Evolutionary conservation across 768 basidiomycete genomes (phyloP).

Genomic region (Tricholoma bakamatsutake): DNA sequence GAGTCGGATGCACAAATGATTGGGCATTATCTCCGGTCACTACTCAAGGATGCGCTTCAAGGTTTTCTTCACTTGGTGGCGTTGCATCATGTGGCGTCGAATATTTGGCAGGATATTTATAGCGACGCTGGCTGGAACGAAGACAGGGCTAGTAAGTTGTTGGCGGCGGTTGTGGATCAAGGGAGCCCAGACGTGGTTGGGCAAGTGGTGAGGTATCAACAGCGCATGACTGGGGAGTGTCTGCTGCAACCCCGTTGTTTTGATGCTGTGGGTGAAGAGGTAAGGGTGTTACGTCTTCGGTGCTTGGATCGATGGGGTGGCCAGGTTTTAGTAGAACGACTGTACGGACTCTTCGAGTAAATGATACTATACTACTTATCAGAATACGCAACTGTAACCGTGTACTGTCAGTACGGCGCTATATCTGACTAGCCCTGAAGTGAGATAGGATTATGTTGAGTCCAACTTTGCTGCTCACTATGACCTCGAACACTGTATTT

Average conservation of each 20-base stretch:
- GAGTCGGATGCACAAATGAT: slow-evolving; percentile 61
- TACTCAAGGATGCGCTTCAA: slow-evolving; percentile 37
- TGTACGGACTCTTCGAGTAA: slow-evolving; percentile 10
- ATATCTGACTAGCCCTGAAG: too few relatives aligned
- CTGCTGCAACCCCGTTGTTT: slow-evolving; percentile 14
- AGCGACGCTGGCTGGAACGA: slow-evolving; percentile 19
- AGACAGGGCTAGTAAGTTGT: slow-evolving; percentile 38
- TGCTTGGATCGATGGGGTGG: slow-evolving; percentile 7
- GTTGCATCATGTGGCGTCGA: slow-evolving; percentile 72
- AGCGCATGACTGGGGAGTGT: slow-evolving; percentile 1
- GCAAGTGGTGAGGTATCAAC: slow-evolving; percentile 52
- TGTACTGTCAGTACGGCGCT: neutral
- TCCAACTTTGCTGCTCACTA: neutral
- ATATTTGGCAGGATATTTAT: slow-evolving; percentile 64
- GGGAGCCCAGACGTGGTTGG: slow-evolving; percentile 41
- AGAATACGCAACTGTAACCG: neutral
- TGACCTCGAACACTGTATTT: slow-evolving; percentile 35
- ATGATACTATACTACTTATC: neutral
- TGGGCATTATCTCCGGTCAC: slow-evolving; percentile 54
- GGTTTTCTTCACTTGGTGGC: slow-evolving; percentile 66
- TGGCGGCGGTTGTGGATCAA: slow-evolving; percentile 46
- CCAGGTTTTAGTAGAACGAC: slow-evolving; percentile 7
- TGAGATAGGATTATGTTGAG: too few relatives aligned
- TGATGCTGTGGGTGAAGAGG: neutral
- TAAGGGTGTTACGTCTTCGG: slow-evolving; percentile 7